These are phyloP conservation scores for Henningerozyma blattae DNA, from an alignment of 805 yeast genomes.

Conservation along the genomic window DNA sequence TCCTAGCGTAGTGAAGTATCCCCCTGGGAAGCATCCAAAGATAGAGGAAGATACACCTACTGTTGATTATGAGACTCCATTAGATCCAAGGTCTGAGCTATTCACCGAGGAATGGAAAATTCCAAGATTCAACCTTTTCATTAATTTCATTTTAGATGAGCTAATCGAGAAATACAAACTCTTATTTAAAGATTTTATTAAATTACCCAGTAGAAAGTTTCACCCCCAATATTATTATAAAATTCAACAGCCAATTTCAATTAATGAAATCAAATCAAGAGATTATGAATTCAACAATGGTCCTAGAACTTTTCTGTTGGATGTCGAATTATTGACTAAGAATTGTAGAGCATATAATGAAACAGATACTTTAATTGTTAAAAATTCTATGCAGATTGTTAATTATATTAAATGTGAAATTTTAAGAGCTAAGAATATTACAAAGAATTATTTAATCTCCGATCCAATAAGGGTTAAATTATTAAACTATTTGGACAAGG, in stretches of 20 bases:
- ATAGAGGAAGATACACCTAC: slow-evolving; percentile 9
- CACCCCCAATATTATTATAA: slow-evolving; percentile 73
- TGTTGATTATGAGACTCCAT: slow-evolving; percentile 18
- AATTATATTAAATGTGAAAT: slow-evolving; percentile 44
- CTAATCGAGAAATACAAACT: slow-evolving; percentile 17
- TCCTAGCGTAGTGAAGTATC: slow-evolving; percentile 15
- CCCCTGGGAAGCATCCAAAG: slow-evolving; percentile 25
- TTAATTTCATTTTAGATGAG: slow-evolving; percentile 19
- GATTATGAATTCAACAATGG: slow-evolving; percentile 23
- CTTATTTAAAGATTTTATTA: slow-evolving; percentile 43
- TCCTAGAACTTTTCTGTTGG: slow-evolving; percentile 36
- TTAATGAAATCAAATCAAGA: slow-evolving; percentile 45
- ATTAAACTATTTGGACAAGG: slow-evolving; percentile 10
- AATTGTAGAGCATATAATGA: slow-evolving; percentile 71
- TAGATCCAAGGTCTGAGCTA: slow-evolving; percentile 22
- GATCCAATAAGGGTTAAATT: slow-evolving; percentile 15
- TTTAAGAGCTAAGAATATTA: slow-evolving; percentile 26
- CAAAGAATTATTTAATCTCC: slow-evolving; percentile 20
- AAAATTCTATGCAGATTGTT: slow-evolving; percentile 45
- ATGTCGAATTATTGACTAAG: slow-evolving; percentile 51
- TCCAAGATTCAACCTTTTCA: slow-evolving; percentile 21
- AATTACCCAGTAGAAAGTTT: slow-evolving; percentile 58
- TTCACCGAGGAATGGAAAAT: slow-evolving; percentile 22
- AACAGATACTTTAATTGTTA: slow-evolving; percentile 50
- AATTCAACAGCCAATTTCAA: slow-evolving; percentile 53